Evolutionary conservation across 2,329 filamentous ascomycete species (phyloP).

Genomic region (Colletotrichum trifolii): DNA sequence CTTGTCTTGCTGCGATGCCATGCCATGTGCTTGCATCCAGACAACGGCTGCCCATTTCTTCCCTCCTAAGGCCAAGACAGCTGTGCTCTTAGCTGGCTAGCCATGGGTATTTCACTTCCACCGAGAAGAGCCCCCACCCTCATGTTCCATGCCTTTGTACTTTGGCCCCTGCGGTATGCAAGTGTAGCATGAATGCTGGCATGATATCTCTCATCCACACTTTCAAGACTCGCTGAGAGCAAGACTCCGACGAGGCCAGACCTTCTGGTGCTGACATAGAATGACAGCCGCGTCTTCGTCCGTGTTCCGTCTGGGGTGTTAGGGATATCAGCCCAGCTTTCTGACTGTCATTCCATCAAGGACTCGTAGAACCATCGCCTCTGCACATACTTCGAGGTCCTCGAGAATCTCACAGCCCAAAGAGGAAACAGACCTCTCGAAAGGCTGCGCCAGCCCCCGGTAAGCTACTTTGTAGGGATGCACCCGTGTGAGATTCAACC

Average conservation of each 20-base stretch:
- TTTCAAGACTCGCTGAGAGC: too few relatives aligned
- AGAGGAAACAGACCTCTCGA: neutral
- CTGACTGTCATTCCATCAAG: neutral
- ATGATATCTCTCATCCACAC: too few relatives aligned
- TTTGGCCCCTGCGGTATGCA: neutral
- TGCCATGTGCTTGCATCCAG: neutral
- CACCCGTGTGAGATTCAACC: slow-evolving; percentile 17
- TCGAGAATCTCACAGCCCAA: neutral
- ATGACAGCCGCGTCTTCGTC: neutral
- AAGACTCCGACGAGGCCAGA: neutral
- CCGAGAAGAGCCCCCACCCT: slow-evolving; percentile 10
- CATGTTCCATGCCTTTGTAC: neutral
- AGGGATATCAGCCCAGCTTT: neutral
- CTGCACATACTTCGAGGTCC: neutral
- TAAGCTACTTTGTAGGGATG: neutral
- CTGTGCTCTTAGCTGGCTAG: slow-evolving; percentile 4
- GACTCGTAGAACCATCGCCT: neutral
- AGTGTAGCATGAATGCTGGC: too few relatives aligned
- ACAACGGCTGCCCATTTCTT: slow-evolving; percentile 5
- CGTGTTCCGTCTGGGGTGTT: neutral
- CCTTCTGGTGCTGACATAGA: neutral
- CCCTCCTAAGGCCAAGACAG: slow-evolving; percentile 6
- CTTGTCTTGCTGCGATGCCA: slow-evolving; percentile 1
- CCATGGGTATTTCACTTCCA: slow-evolving; percentile 6
- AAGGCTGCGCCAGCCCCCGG: neutral